Base-by-base conservation (phyloP, 495 filamentous ascomycete species). In the Glonium stellatum region DNA sequence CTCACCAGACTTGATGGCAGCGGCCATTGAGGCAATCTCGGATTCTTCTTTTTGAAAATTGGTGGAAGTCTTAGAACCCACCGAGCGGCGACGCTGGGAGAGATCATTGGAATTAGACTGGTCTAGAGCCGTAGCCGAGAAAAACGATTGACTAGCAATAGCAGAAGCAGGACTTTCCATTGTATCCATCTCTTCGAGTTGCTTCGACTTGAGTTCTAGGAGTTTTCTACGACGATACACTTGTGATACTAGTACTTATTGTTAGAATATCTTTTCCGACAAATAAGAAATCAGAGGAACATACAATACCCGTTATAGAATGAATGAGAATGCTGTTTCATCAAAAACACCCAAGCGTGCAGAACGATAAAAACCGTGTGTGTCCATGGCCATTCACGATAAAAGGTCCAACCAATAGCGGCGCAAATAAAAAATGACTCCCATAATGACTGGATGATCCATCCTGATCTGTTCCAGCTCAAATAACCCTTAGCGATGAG, bases 321-420 rank as follows among this genome's bases (percentile, higher is more conserved):
- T 1, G 82, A 79, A 67, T 87, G 89, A 52, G 82, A 86, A 67
- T 90, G 87, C 67, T 86, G 84, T 71, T 90, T 90, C 87, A 90
- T 90, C 49, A 89, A 60, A 79, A 89, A 84, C 0, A 84, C 81
- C 58, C 88, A 64, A 15, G 79, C 80, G 65, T 90, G 87, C 48
- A 90, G 73, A 3, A 88, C 83, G 34, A 87, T 85, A 70, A 87
- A 90, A 25, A 89, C 79, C 22, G 79, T 80, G 66, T 81, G 86
- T 31, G 88, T 86, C 87, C 87, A 90, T 19, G 85, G 83, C 87
- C 87, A 90, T 47, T 87, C 82, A 4, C 84, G 75, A 65, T 82
- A 76, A 54, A 83, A 75, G 0, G 85, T 82, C 71, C 84, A 82
- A 44, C 78, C 77, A 36, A 89, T 72, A 11, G 82, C 78, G 8